phyloP scores from a whole-genome alignment of 352 stramenopile species.

The Phytopythium vexans region DNA sequence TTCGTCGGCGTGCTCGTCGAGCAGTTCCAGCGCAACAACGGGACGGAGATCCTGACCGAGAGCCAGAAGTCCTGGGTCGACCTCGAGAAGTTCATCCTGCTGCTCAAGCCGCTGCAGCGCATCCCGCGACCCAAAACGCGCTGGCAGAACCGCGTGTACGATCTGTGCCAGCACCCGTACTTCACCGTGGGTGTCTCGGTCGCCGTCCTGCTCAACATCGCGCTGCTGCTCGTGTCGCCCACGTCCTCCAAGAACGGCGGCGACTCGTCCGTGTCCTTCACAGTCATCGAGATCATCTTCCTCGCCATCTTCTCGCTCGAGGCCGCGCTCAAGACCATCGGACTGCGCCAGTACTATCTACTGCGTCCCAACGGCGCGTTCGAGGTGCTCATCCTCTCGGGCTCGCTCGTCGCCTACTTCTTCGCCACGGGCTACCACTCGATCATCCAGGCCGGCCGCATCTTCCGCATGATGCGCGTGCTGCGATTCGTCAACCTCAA shows the following conservation, averaged over 20 bases:
- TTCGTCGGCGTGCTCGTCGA: slow-evolving; percentile 81
- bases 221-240: slow-evolving; percentile 64
- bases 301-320: slow-evolving; percentile 56
- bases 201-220: slow-evolving; percentile 69
- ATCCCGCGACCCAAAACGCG: slow-evolving; percentile 36
- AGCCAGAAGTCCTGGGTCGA: slow-evolving; percentile 80
- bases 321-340: slow-evolving; percentile 52
- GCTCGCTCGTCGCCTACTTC: slow-evolving; percentile 66
- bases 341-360: slow-evolving; percentile 64
- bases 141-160: slow-evolving; percentile 41
- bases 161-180: slow-evolving; percentile 56
- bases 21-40: slow-evolving; percentile 83
- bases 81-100: slow-evolving; percentile 73
- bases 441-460: slow-evolving; percentile 62
- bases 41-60: slow-evolving; percentile 76
- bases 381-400: slow-evolving; percentile 56
- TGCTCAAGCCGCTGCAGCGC: slow-evolving; percentile 57
- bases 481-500: slow-evolving; percentile 75
- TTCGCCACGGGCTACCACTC: slow-evolving; percentile 56
- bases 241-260: slow-evolving; percentile 10
- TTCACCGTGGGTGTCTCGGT: slow-evolving; percentile 49
- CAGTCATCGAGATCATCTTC: slow-evolving; percentile 70
- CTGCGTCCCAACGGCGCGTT: slow-evolving; percentile 50
- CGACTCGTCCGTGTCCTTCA: slow-evolving; percentile 28
- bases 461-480: slow-evolving; percentile 79